A percentile compares a stretch with the other conserved stretches of the same genome.
These are phyloP conservation scores for Neocatenulostroma microsporum DNA, from an alignment of 2,329 filamentous ascomycete genomes.

Conservation along the genomic window DNA sequence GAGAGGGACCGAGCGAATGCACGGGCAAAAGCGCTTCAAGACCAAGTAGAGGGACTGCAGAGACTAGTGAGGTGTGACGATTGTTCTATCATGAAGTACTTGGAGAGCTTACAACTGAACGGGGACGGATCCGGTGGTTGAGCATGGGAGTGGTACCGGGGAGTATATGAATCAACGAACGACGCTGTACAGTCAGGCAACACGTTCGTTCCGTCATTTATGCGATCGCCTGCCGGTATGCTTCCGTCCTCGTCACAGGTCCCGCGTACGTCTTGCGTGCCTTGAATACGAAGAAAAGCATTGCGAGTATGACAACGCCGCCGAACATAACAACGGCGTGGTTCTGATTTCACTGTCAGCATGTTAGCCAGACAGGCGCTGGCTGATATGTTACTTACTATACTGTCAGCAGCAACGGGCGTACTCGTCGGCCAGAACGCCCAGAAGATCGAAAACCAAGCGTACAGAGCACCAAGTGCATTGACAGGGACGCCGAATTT, in stretches of 20 bases:
- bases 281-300: conserved; percentile 3
- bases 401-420: conserved; percentile 13
- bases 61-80: conserved; percentile 41
- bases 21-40: conserved; percentile 31
- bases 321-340: conserved; percentile 5
- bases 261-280: conserved; percentile 6
- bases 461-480: conserved; percentile 29
- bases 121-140: no score
- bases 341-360: background rate
- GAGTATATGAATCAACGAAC: no score
- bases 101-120: conserved; percentile 6
- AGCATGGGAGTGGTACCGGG: no score
- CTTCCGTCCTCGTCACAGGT: conserved; percentile 4
- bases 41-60: conserved; percentile 35
- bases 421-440: conserved; percentile 33
- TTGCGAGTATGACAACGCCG: background rate
- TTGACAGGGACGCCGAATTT: conserved; percentile 33
- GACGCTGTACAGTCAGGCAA: no score
- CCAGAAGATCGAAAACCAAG: conserved; percentile 34
- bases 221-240: no score
- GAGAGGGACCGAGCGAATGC: conserved; percentile 33
- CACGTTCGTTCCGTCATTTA: no score
- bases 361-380: background rate
- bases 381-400: conserved; percentile 2
- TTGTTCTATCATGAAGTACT: conserved; percentile 22